Percentiles rank a stretch among this genome's conserved stretches.
These are phyloP conservation scores for Croton laevigatus DNA, from an alignment of 441 rosid species.

Conservation along the genomic window DNA sequence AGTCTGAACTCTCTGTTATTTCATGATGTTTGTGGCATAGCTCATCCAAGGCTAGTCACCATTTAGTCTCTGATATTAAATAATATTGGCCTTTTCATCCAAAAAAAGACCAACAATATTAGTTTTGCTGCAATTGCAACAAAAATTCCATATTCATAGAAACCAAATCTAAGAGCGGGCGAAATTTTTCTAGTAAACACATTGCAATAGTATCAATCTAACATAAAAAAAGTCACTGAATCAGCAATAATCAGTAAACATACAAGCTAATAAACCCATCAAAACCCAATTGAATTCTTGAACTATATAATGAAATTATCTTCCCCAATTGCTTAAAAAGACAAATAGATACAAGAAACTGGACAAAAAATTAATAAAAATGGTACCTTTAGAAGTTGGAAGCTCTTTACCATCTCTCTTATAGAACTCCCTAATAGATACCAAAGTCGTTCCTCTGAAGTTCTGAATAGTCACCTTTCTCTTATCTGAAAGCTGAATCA, in stretches of 20 bases:
- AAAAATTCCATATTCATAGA: neutral
- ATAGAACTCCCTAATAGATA: conserved; percentile 81
- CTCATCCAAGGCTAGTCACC: no score
- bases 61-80: no score
- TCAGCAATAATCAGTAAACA: neutral
- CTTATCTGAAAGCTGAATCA: conserved; percentile 54
- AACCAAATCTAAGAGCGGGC: neutral
- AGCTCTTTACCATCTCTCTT: conserved; percentile 79
- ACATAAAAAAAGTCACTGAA: neutral
- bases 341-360: no score
- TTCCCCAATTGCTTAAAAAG: neutral
- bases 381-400: conserved; percentile 70
- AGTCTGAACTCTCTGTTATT: no score
- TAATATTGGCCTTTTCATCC: no score
- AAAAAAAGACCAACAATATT: neutral
- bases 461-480: conserved; percentile 84
- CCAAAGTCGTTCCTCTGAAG: conserved; percentile 65
- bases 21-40: no score
- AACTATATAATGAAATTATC: neutral
- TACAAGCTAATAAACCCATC: neutral
- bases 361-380: neutral
- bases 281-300: neutral
- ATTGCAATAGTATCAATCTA: neutral
- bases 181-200: neutral
- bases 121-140: neutral